These are phyloP conservation scores for Tephrocybe sp. DNA, from an alignment of 768 basidiomycete genomes.

Conservation along the genomic window DNA sequence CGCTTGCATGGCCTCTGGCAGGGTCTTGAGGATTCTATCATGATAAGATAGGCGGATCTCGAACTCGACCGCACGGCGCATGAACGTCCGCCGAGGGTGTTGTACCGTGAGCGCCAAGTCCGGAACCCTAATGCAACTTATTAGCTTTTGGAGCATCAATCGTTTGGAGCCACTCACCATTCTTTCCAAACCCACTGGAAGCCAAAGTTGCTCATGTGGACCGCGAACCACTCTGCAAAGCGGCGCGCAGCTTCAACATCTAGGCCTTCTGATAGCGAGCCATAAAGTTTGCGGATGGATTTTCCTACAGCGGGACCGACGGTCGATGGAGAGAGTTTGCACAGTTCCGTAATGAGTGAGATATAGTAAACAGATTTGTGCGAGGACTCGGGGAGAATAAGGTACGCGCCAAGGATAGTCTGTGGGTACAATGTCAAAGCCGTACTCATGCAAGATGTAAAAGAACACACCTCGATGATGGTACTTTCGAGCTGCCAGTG, in stretches of 20 bases:
- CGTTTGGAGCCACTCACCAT: slow-evolving; percentile 60
- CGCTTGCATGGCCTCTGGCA: slow-evolving; percentile 79
- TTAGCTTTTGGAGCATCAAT: background rate
- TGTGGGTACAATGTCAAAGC: slow-evolving; percentile 25
- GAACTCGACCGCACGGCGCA: slow-evolving; percentile 82
- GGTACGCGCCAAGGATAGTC: slow-evolving; percentile 71
- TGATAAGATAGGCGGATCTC: slow-evolving; percentile 92
- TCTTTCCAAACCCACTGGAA: slow-evolving; percentile 99
- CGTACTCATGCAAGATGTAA: background rate
- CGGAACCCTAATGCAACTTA: slow-evolving; percentile 60
- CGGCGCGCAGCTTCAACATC: slow-evolving; percentile 82
- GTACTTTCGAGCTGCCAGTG: slow-evolving; percentile 90
- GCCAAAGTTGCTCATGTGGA: slow-evolving; percentile 96
- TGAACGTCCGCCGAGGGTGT: slow-evolving; percentile 88
- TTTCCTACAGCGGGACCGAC: slow-evolving; percentile 97
- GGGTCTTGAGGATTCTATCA: slow-evolving; percentile 86
- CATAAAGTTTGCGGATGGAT: slow-evolving; percentile 86
- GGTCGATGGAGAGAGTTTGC: slow-evolving; percentile 89
- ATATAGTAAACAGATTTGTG: slow-evolving; percentile 86
- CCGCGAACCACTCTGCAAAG: slow-evolving; percentile 93
- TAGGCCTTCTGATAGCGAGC: slow-evolving; percentile 75
- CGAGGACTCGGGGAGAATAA: slow-evolving; percentile 75
- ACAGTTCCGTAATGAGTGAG: slow-evolving; percentile 87
- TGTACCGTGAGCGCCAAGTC: slow-evolving; percentile 72
- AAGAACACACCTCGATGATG: slow-evolving; percentile 68